Evolutionary conservation across 805 yeast species (phyloP).

Genomic region (Candida khao-thaluensis): DNA sequence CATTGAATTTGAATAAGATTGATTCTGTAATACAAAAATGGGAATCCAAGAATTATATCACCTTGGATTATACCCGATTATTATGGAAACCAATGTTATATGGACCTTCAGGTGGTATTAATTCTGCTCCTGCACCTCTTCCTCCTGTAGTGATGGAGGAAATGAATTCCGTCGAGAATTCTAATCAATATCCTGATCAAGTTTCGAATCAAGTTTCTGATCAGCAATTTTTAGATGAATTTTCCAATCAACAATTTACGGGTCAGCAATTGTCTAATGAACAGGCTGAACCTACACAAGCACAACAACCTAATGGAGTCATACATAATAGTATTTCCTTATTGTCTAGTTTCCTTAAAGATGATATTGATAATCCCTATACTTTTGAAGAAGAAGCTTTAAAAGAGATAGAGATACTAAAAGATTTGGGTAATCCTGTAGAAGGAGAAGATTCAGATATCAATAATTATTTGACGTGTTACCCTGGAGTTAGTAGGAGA

Average conservation of each 20-base stretch:
- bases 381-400: constrained; percentile 56
- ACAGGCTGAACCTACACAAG: no score
- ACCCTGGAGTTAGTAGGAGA: constrained; percentile 30
- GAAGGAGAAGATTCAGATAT: constrained; percentile 12
- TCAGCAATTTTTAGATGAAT: no score
- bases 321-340: constrained; percentile 52
- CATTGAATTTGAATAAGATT: constrained; percentile 47
- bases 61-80: constrained; percentile 51
- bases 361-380: constrained; percentile 65
- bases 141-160: not conserved
- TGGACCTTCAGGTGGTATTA: constrained; percentile 85
- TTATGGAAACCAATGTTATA: constrained; percentile 82
- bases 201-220: no score
- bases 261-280: no score
- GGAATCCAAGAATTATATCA: constrained; percentile 53
- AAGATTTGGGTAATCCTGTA: constrained; percentile 11
- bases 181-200: not conserved
- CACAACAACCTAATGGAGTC: constrained; percentile 3
- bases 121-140: constrained; percentile 46
- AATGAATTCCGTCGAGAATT: not conserved
- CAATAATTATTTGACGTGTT: constrained; percentile 30
- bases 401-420: constrained; percentile 41
- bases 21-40: constrained; percentile 45
- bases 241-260: no score
- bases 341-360: constrained; percentile 59